phyloP scores from a whole-genome alignment of 495 filamentous ascomycete genomes.

The Penicillium cataractarum region DNA sequence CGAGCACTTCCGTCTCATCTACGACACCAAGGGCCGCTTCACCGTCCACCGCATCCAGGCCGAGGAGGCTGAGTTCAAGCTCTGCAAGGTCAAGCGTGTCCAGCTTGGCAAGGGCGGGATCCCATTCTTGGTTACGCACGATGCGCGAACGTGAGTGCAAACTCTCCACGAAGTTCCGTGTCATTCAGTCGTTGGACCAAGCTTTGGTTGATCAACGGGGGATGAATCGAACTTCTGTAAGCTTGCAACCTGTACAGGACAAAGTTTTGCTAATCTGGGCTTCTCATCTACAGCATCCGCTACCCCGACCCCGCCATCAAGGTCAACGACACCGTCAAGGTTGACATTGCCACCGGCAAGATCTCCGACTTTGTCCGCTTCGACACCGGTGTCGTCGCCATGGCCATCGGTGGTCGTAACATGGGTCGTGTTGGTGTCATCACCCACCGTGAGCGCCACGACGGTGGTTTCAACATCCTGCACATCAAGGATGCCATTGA shows the following conservation, averaged over 20 bases:
- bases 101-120: constrained; percentile 99
- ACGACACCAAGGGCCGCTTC: constrained; percentile 99
- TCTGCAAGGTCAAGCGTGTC: constrained; percentile 98
- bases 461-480: constrained; percentile 99
- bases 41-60: constrained; percentile 98
- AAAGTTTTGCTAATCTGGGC: constrained; percentile 41
- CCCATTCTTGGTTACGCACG: constrained; percentile 99
- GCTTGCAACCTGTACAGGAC: constrained; percentile 27
- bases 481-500: constrained; percentile 99
- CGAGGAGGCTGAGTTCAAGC: constrained; percentile 99
- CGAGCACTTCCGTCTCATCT: constrained; percentile 99
- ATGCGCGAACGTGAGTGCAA: constrained; percentile 98
- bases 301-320: constrained; percentile 98
- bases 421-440: constrained; percentile 99
- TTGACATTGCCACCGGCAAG: constrained; percentile 95
- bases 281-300: constrained; percentile 72
- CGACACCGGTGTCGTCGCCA: constrained; percentile 95
- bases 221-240: constrained; percentile 47
- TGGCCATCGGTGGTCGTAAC: constrained; percentile 98
- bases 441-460: constrained; percentile 99
- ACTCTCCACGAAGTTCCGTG: constrained; percentile 66
- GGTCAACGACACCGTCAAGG: constrained; percentile 99
- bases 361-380: constrained; percentile 95
- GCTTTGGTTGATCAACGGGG: constrained; percentile 79
- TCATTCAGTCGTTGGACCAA: constrained; percentile 99